Evolutionary conservation across 768 basidiomycete species (phyloP), one percentile per base, ranked within the genome.

Genomic region (Auriscalpium microsporum): DNA sequence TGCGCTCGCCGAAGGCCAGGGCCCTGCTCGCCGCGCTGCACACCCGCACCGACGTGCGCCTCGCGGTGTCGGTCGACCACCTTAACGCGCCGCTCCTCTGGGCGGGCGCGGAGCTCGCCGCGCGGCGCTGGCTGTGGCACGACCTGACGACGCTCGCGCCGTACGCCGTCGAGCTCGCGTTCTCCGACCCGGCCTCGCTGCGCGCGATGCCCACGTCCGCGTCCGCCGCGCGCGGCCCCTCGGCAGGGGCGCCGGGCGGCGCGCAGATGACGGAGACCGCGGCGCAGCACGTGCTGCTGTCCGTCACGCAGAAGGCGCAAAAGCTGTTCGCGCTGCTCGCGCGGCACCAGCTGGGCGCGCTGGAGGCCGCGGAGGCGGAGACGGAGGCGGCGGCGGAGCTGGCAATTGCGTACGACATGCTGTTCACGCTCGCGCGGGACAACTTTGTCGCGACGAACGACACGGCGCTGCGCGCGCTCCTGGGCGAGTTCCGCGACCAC

Each of bases 401-500:
- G 56, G 86, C 82, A 50, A 75, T 83, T 56, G 75, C 74, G 23
- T 85, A 86, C 59, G 81, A 86, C 58, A 76, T 78, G 8, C 69
- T 94, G 13, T 94, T 91, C 70, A 81, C 77, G 54, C 69, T 79
- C 14, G 90, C 91, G 9, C 73, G 87, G 52, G 87, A 90, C 48
- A 78, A 88, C 48, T 95, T 97, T 62, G 81, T 97, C 48, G 93
- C 94, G 10, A 86, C 88, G 42, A 93, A 84, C 67, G 93, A 94
- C 62, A 87, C 86, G 4, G 82, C 92, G 38, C 74, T 95, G 64
- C 78, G 87, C 45, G 80, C 90, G 9, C 74, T 95, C 36, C 72
- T 98, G 51, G 84, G 84, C 11, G 96, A 98, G 69, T 98, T 94
- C 69, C 79, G 81, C 63, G 96, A 98, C 68, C 96, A 99, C 61